phyloP scores from a whole-genome alignment of 1,284 basidiomycete genomes.

The Trametes hirsuta region DNA sequence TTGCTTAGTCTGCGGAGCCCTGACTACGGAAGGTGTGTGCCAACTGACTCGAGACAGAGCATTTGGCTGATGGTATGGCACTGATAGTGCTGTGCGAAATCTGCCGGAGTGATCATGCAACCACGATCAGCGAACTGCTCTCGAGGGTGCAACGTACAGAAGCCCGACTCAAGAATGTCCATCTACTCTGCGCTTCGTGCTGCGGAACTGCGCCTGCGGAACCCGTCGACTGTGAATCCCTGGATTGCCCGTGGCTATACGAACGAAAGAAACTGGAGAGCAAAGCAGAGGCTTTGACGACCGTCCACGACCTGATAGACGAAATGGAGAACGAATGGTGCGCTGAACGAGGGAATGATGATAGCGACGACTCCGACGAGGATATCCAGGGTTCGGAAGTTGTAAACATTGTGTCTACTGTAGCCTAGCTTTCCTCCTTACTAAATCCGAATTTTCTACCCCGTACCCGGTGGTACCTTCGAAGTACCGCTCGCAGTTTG shows the following conservation, averaged over 20 bases:
- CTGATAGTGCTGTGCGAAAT: slow-evolving; percentile 65
- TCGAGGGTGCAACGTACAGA: slow-evolving; percentile 64
- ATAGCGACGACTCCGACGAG: neutral
- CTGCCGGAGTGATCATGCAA: slow-evolving; percentile 58
- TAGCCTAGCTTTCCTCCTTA: slow-evolving; percentile 5
- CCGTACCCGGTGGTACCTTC: neutral
- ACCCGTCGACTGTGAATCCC: slow-evolving; percentile 73
- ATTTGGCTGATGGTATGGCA: neutral
- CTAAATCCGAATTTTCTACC: neutral
- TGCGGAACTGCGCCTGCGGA: slow-evolving; percentile 59
- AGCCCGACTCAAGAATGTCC: slow-evolving; percentile 55
- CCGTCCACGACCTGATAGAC: slow-evolving; percentile 39
- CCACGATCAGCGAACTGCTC: slow-evolving; percentile 64
- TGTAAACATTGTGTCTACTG: neutral
- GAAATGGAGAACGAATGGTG: slow-evolving; percentile 29
- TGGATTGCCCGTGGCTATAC: slow-evolving; percentile 86
- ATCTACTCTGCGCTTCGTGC: slow-evolving; percentile 76
- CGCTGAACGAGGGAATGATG: slow-evolving; percentile 1
- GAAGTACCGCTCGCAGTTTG: neutral
- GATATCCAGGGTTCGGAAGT: slow-evolving; percentile 5
- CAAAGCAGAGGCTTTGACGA: slow-evolving; percentile 52
- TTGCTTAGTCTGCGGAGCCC: slow-evolving; percentile 70
- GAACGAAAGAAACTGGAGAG: slow-evolving; percentile 68
- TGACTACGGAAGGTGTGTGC: slow-evolving; percentile 57
- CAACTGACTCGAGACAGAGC: neutral